These are phyloP conservation scores for Homolaphlyctis polyrhiza DNA, from an alignment of 371 early-diverging fungal genomes.

Conservation along the genomic window DNA sequence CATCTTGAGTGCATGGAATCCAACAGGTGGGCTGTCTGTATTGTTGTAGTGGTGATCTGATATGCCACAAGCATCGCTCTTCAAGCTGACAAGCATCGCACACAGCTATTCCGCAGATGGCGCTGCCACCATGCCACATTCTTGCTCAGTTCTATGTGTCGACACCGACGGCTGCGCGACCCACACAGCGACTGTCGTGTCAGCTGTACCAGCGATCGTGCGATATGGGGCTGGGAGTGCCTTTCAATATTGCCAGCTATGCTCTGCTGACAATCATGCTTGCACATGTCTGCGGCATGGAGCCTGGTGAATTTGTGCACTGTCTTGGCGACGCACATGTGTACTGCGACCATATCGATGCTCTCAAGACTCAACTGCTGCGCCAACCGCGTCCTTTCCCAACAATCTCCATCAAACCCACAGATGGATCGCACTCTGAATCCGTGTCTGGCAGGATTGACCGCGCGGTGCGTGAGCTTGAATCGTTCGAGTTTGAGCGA, in stretches of 20 bases:
- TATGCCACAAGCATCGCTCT: not conserved
- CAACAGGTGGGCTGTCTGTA: conserved; percentile 60
- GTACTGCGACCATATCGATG: conserved; percentile 91
- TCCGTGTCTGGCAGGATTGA: conserved; percentile 20
- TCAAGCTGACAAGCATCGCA: not conserved
- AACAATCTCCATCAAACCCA: conserved; percentile 55
- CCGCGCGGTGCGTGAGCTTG: conserved; percentile 57
- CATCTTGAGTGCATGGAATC: conserved; percentile 99
- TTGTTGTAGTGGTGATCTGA: conserved; percentile 3
- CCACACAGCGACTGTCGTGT: conserved; percentile 68
- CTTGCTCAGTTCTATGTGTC: conserved; percentile 67
- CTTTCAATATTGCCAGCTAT: conserved; percentile 99
- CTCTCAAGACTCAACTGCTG: conserved; percentile 76
- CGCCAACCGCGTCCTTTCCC: conserved; percentile 90
- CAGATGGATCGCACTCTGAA: not conserved
- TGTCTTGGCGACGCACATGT: conserved; percentile 98
- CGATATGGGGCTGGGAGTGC: conserved; percentile 99
- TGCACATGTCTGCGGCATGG: conserved; percentile 83
- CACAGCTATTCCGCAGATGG: conserved; percentile 46
- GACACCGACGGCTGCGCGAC: conserved; percentile 35
- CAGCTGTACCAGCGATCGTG: conserved; percentile 98
- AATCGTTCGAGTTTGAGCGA: conserved; percentile 83
- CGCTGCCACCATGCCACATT: conserved; percentile 60
- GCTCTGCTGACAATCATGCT: conserved; percentile 92
- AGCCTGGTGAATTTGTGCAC: conserved; percentile 91